Conservation (phyloP, 2,329 filamentous ascomycete species). For the Fusarium pseudoanthophilum region DNA sequence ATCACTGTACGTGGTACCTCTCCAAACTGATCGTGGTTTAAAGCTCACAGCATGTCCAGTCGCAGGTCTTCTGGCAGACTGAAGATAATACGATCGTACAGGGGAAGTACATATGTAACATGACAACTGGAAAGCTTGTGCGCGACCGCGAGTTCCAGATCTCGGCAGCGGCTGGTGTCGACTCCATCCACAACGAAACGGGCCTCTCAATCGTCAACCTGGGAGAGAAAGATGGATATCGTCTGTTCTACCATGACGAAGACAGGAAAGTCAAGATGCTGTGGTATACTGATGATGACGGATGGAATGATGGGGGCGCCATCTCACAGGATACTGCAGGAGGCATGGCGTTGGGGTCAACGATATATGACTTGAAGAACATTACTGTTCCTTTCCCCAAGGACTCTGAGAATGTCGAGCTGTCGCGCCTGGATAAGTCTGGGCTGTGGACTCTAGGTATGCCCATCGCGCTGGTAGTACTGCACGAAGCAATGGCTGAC, state of each 20-base stretch:
- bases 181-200: not conserved
- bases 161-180: not conserved
- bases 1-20: not conserved
- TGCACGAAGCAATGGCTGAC: not conserved
- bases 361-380: not conserved
- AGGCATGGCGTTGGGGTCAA: conserved; percentile 4
- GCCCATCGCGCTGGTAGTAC: not conserved
- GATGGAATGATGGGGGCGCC: conserved; percentile 5
- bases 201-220: not conserved
- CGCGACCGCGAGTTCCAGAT: not conserved
- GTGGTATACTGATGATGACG: not conserved
- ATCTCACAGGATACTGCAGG: conserved; percentile 1
- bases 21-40: accelerated
- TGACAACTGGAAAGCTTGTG: not conserved
- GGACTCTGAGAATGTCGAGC: not conserved
- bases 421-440: not conserved
- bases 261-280: not conserved
- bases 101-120: not conserved
- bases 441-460: not conserved
- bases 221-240: not conserved
- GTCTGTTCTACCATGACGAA: conserved; percentile 5
- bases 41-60: not conserved
- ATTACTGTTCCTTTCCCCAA: not conserved
- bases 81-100: not conserved
- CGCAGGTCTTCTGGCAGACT: conserved; percentile 8